Conservation (phyloP, 2,329 filamentous ascomycete genomes). For the Anisogramma anomala region DNA sequence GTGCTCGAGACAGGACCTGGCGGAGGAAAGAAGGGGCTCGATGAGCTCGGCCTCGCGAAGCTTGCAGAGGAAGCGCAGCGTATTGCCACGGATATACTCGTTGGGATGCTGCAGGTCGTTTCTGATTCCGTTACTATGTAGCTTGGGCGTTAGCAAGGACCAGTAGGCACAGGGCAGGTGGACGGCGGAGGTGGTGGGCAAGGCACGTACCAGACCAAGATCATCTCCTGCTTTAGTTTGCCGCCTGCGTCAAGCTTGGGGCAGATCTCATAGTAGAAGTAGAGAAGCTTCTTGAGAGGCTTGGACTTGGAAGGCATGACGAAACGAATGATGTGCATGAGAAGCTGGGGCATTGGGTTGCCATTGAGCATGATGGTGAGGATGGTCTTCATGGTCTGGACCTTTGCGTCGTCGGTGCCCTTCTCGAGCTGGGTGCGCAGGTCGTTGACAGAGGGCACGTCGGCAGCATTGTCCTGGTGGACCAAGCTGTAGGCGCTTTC, state of each 20-base stretch:
- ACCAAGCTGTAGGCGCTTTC: conserved; percentile 94
- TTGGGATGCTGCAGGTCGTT: conserved; percentile 96
- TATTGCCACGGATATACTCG: conserved; percentile 96
- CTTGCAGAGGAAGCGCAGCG: conserved; percentile 95
- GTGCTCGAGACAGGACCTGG: conserved; percentile 85
- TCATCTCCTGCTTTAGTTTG: conserved; percentile 99
- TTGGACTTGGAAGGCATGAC: conserved; percentile 99
- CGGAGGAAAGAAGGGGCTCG: conserved; percentile 86
- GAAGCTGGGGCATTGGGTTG: conserved; percentile 83
- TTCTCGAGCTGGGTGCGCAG: conserved; percentile 89
- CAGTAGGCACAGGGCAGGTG: too few relatives aligned
- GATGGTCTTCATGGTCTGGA: conserved; percentile 94
- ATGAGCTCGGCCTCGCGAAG: conserved; percentile 90
- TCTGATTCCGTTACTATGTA: conserved; percentile 86
- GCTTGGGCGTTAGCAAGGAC: too few relatives aligned
- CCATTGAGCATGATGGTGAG: conserved; percentile 97
- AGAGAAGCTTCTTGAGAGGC: conserved; percentile 90
- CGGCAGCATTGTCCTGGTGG: conserved; percentile 92
- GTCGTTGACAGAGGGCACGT: conserved; percentile 81
- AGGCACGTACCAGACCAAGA: conserved; percentile 73
- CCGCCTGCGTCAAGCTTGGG: conserved; percentile 85
- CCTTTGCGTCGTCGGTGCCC: conserved; percentile 82
- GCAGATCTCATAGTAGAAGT: conserved; percentile 99
- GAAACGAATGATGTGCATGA: conserved; percentile 99
- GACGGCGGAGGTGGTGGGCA: background rate